Conservation (phyloP, 768 basidiomycete genomes). For the Rubroboletus satanas region DNA sequence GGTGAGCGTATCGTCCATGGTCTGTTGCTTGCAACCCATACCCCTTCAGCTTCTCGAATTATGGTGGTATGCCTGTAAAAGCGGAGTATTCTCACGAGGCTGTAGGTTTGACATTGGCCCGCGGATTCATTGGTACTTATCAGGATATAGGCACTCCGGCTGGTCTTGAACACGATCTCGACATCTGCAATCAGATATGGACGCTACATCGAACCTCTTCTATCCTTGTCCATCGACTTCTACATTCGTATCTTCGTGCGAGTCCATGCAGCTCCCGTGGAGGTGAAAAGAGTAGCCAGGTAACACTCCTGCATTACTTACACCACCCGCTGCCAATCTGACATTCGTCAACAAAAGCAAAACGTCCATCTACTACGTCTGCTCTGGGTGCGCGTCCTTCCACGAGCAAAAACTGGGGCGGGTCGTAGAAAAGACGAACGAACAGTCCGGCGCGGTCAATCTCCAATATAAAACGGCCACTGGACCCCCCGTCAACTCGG, state of each 20-base stretch:
- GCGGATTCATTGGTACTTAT: not conserved
- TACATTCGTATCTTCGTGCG: conserved; percentile 91
- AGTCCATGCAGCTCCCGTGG: conserved; percentile 64
- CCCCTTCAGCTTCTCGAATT: conserved; percentile 77
- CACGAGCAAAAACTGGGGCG: conserved; percentile 85
- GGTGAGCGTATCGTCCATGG: conserved; percentile 41
- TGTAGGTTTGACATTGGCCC: conserved; percentile 41
- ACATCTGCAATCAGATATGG: conserved; percentile 91
- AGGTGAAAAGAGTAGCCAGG: conserved; percentile 83
- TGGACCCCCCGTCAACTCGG: conserved; percentile 62
- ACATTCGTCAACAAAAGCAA: conserved; percentile 49
- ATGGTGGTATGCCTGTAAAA: conserved; percentile 86
- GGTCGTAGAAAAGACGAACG: conserved; percentile 57
- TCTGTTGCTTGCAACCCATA: not conserved
- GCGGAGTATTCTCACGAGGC: conserved; percentile 96
- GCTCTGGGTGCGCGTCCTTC: conserved; percentile 76
- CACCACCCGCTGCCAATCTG: not conserved
- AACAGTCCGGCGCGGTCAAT: conserved; percentile 54
- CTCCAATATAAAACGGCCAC: conserved; percentile 65
- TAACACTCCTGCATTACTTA: conserved; percentile 34
- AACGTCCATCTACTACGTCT: conserved; percentile 81
- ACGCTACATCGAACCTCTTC: conserved; percentile 81
- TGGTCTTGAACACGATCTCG: conserved; percentile 84
- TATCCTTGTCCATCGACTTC: conserved; percentile 95
- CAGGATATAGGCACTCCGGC: conserved; percentile 69